Evolutionary conservation across 257 asterid species (phyloP).

Genomic region (Gentiana dahurica): DNA sequence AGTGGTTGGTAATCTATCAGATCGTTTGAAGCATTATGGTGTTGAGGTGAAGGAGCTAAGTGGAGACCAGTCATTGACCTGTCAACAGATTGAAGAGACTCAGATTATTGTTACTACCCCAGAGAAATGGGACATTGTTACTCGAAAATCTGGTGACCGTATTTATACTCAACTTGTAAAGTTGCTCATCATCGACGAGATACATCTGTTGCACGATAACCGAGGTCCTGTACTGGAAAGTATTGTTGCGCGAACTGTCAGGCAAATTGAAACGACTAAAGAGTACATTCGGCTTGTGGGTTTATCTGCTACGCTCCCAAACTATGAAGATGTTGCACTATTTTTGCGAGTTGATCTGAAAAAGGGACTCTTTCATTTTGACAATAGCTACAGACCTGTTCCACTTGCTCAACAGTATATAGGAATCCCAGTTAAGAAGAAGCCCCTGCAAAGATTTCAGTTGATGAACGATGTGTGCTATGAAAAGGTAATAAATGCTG

Average conservation of each 20-base stretch:
- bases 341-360: conserved; percentile 32
- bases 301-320: conserved; percentile 36
- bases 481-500: conserved; percentile 28
- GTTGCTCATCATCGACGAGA: conserved; percentile 31
- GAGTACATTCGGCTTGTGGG: conserved; percentile 39
- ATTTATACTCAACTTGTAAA: conserved; percentile 37
- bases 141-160: conserved; percentile 40
- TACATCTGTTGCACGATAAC: conserved; percentile 33
- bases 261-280: conserved; percentile 35
- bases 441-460: conserved; percentile 37
- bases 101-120: conserved; percentile 41
- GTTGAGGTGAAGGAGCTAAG: conserved; percentile 34
- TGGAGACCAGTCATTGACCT: conserved; percentile 32
- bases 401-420: conserved; percentile 32
- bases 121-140: conserved; percentile 38
- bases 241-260: conserved; percentile 34
- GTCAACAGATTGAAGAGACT: conserved; percentile 42
- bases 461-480: conserved; percentile 39
- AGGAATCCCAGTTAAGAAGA: conserved; percentile 30
- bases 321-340: conserved; percentile 31
- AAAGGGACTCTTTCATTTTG: conserved; percentile 34
- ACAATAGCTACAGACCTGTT: conserved; percentile 36
- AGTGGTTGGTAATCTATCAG: conserved; percentile 33
- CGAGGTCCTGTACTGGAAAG: conserved; percentile 39
- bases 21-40: conserved; percentile 28